phyloP scores from a whole-genome alignment of 192 early-diverging fungal species.

The Backusella mclennaniae region DNA sequence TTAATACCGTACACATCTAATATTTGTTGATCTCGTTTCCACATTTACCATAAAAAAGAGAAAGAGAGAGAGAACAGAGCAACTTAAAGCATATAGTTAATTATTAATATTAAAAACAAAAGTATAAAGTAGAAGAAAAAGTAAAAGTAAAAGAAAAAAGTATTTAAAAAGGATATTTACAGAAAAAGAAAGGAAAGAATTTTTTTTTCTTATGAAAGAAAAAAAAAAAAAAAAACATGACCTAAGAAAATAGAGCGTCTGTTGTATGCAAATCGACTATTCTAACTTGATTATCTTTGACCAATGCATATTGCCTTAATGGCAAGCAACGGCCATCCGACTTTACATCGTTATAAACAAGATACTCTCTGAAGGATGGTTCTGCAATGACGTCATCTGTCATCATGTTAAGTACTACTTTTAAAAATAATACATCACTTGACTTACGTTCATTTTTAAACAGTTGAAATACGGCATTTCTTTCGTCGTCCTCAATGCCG shows the following conservation, averaged over 20 bases:
- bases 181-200: background rate
- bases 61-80: background rate
- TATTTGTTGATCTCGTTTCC: background rate
- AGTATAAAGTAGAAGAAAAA: background rate
- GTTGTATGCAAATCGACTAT: conserved; percentile 40
- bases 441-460: conserved; percentile 51
- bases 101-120: background rate
- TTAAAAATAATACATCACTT: no score
- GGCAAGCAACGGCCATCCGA: conserved; percentile 15
- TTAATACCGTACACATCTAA: background rate
- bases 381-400: conserved; percentile 46
- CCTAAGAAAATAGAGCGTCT: conserved; percentile 28
- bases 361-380: conserved; percentile 58
- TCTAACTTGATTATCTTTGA: conserved; percentile 49
- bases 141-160: background rate
- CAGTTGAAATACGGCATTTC: conserved; percentile 55
- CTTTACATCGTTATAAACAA: conserved; percentile 38
- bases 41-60: background rate
- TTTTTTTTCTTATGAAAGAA: background rate
- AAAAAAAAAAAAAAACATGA: no score
- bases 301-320: conserved; percentile 44
- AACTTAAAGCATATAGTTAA: background rate
- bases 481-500: conserved; percentile 48
- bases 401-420: background rate
- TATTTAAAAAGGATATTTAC: background rate